Evolutionary conservation across 2,329 filamentous ascomycete genomes (phyloP).

Genomic region (Ophiognomonia clavigignenti-juglandacearum): DNA sequence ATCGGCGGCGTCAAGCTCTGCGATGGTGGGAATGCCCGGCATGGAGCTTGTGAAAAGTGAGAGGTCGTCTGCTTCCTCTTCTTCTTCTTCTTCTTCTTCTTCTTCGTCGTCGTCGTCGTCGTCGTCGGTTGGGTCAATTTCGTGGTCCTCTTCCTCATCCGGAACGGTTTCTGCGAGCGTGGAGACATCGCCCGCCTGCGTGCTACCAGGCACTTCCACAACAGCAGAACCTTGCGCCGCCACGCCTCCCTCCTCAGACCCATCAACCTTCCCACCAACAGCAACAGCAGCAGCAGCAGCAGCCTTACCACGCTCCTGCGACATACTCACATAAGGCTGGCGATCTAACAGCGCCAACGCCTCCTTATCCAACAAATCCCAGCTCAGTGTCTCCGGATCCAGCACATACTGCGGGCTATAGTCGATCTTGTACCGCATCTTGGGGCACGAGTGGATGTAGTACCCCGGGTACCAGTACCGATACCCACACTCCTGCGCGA

Average conservation of each 20-base stretch:
- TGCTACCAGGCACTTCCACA: too few species aligned
- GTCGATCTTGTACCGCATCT: slow-evolving; percentile 83
- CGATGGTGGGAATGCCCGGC: slow-evolving; percentile 58
- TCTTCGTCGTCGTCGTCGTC: too few species aligned
- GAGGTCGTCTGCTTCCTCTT: slow-evolving; percentile 19
- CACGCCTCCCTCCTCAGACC: too few species aligned
- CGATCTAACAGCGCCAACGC: slow-evolving; percentile 46
- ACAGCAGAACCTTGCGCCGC: too few species aligned
- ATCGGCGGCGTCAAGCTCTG: slow-evolving; percentile 48
- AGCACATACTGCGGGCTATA: slow-evolving; percentile 71
- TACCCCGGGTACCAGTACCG: slow-evolving; percentile 76
- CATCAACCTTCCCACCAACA: too few species aligned
- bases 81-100: slow-evolving; percentile 16
- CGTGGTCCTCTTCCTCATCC: slow-evolving; percentile 20
- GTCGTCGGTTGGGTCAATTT: background rate
- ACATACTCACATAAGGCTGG: slow-evolving; percentile 52
- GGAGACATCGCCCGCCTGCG: too few species aligned
- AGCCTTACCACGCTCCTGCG: slow-evolving; percentile 22
- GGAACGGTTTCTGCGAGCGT: too few species aligned
- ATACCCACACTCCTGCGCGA: slow-evolving; percentile 66
- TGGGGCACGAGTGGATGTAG: slow-evolving; percentile 75
- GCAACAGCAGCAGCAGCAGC: too few species aligned
- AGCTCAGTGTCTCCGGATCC: slow-evolving; percentile 60
- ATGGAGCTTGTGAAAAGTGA: slow-evolving; percentile 58
- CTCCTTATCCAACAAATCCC: slow-evolving; percentile 54